Evolutionary conservation across 345 rosid species (phyloP).

Genomic region (Excoecaria agallocha): DNA sequence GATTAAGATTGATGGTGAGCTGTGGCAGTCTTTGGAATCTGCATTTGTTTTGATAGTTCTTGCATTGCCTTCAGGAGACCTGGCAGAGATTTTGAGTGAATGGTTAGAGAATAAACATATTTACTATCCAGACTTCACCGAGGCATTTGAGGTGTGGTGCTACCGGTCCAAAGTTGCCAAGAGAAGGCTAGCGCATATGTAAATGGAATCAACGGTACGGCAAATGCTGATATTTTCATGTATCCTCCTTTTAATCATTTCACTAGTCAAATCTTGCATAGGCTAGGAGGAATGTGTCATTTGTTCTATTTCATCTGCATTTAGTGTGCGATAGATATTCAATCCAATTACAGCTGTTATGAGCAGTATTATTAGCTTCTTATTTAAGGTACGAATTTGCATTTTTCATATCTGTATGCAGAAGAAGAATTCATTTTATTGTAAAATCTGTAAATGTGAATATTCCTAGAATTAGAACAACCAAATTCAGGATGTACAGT

Average conservation of each 20-base stretch:
- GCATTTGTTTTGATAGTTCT: conserved; percentile 67
- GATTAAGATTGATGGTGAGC: conserved; percentile 57
- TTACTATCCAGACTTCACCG: conserved; percentile 77
- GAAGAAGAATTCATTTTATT: conserved; percentile 16
- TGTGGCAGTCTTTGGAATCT: conserved; percentile 80
- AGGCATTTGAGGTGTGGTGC: conserved; percentile 93
- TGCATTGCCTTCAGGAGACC: conserved; percentile 76
- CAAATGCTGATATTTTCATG: not conserved
- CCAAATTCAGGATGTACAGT: not conserved
- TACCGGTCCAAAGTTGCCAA: conserved; percentile 73
- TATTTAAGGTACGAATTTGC: not conserved
- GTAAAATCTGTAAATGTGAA: conserved; percentile 21
- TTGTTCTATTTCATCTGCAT: conserved; percentile 1
- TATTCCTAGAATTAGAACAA: not conserved
- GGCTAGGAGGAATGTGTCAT: not conserved
- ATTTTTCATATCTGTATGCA: conserved; percentile 7
- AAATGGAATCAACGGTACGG: conserved; percentile 23
- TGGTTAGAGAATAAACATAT: conserved; percentile 61
- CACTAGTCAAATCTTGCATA: conserved; percentile 14
- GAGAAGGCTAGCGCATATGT: conserved; percentile 51
- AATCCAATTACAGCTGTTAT: not conserved
- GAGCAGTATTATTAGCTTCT: not conserved
- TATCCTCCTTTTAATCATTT: not conserved
- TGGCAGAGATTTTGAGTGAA: conserved; percentile 73
- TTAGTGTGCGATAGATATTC: conserved; percentile 9